A percentile compares a stretch with the other conserved stretches of the same genome.
phyloP scores from a whole-genome alignment of 1,284 basidiomycete genomes.

The Phenoliferia sp. region DNA sequence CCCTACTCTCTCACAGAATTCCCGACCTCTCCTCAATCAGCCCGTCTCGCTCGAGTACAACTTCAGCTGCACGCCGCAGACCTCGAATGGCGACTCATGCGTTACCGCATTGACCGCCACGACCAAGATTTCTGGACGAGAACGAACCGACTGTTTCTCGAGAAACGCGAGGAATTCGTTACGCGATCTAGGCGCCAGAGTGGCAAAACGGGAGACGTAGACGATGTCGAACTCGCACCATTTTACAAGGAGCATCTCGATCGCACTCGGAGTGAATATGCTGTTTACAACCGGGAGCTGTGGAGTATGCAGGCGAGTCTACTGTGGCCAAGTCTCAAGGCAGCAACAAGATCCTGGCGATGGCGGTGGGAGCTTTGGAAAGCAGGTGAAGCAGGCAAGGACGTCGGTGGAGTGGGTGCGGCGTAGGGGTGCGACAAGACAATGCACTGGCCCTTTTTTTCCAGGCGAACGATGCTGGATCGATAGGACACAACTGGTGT shows the following conservation, averaged over 20 bases:
- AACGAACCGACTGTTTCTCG: conserved; percentile 31
- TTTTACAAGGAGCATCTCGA: conserved; percentile 29
- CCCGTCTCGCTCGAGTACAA: conserved; percentile 4
- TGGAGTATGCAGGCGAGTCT: conserved; percentile 26
- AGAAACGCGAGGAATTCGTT: conserved; percentile 14
- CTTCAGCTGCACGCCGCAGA: conserved; percentile 30
- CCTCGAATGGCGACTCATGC: conserved; percentile 34
- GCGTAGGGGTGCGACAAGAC: no score
- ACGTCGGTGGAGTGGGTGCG: no score
- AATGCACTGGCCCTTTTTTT: no score
- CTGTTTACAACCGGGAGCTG: conserved; percentile 26
- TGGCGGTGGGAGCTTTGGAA: conserved; percentile 27
- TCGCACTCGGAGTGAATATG: conserved; percentile 24
- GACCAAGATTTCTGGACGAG: conserved; percentile 36
- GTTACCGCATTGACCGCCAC: conserved; percentile 34
- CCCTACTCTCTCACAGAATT: conserved; percentile 39
- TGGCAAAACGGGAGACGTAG: neutral
- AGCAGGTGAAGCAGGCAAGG: conserved; percentile 10
- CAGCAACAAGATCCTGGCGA: conserved; percentile 11
- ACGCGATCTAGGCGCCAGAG: neutral
- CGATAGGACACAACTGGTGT: no score
- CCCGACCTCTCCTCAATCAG: conserved; percentile 12
- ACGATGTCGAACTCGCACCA: conserved; percentile 18
- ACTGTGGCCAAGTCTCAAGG: conserved; percentile 23
- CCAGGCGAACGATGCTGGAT: no score